Percentiles rank a stretch among this genome's conserved stretches.
phyloP scores from a whole-genome alignment of 805 yeast genomes.

The Sugiyamaella boreocaroliniensis region DNA sequence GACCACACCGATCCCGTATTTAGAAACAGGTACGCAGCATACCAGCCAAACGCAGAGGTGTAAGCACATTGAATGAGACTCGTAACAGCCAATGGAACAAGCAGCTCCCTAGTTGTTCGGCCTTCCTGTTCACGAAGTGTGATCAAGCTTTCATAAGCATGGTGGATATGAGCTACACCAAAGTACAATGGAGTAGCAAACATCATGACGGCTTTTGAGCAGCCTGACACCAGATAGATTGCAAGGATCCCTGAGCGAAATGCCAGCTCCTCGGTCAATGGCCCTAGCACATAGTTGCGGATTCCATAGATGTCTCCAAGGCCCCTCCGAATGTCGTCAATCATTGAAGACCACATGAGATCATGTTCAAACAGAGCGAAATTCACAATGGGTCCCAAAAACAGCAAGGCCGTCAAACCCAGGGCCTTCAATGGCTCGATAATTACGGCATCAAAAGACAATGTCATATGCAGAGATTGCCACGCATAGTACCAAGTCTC shows the following conservation, averaged over 20 bases:
- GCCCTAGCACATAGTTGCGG: slow-evolving; percentile 62
- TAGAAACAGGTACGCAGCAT: slow-evolving; percentile 53
- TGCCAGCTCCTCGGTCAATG: slow-evolving; percentile 70
- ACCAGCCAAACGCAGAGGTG: slow-evolving; percentile 65
- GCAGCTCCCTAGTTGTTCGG: slow-evolving; percentile 17
- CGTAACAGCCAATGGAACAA: slow-evolving; percentile 32
- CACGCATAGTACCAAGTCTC: slow-evolving; percentile 11
- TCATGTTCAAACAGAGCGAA: slow-evolving; percentile 25
- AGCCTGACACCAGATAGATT: slow-evolving; percentile 22
- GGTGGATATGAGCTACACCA: slow-evolving; percentile 76
- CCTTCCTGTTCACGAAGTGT: slow-evolving; percentile 14
- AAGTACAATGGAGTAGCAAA: slow-evolving; percentile 54
- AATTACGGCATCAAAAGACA: slow-evolving; percentile 2
- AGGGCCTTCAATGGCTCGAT: slow-evolving; percentile 21
- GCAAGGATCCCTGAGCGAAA: slow-evolving; percentile 47
- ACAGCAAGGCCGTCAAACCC: slow-evolving; percentile 36
- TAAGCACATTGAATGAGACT: slow-evolving; percentile 51
- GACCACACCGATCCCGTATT: slow-evolving; percentile 50
- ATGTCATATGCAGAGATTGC: slow-evolving; percentile 9
- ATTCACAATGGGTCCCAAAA: slow-evolving; percentile 44
- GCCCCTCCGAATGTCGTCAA: slow-evolving; percentile 20
- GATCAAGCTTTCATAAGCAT: slow-evolving; percentile 47
- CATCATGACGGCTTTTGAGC: slow-evolving; percentile 25
- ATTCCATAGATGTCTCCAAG: slow-evolving; percentile 36
- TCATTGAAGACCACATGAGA: slow-evolving; percentile 7